Conservation (phyloP, 257 asterid genomes). For the Ilex asprella region DNA sequence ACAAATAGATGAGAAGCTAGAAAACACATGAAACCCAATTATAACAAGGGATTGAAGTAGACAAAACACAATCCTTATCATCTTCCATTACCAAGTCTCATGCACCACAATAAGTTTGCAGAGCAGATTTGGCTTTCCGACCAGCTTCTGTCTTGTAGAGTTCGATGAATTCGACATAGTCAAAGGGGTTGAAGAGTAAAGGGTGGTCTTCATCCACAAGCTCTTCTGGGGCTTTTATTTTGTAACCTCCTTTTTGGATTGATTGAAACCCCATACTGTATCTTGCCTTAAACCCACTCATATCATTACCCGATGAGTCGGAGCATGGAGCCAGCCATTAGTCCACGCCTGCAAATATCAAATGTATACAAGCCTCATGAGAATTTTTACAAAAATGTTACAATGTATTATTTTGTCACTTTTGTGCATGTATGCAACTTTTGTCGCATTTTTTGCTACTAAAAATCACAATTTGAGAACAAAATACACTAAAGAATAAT, state of each 20-base stretch:
- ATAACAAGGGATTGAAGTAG: no score
- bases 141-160: constrained; percentile 34
- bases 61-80: no score
- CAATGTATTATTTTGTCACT: no score
- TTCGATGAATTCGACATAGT: constrained; percentile 32
- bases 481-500: no score
- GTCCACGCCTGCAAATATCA: constrained; percentile 50
- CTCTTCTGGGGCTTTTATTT: constrained; percentile 37
- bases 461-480: no score
- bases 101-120: constrained; percentile 41
- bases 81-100: not conserved
- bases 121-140: constrained; percentile 25
- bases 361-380: no score
- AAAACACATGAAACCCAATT: no score
- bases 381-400: no score
- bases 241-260: constrained; percentile 26
- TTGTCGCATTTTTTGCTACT: no score
- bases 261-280: constrained; percentile 39
- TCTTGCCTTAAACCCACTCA: constrained; percentile 40
- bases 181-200: constrained; percentile 43
- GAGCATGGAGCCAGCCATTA: constrained; percentile 40
- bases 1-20: no score
- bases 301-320: constrained; percentile 46
- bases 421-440: no score
- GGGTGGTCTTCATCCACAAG: constrained; percentile 49